A percentile compares a stretch with the other conserved stretches of the same genome.
phyloP scores from a whole-genome alignment of 106 monocot genomes.

The Ottelia alismoides region DNA sequence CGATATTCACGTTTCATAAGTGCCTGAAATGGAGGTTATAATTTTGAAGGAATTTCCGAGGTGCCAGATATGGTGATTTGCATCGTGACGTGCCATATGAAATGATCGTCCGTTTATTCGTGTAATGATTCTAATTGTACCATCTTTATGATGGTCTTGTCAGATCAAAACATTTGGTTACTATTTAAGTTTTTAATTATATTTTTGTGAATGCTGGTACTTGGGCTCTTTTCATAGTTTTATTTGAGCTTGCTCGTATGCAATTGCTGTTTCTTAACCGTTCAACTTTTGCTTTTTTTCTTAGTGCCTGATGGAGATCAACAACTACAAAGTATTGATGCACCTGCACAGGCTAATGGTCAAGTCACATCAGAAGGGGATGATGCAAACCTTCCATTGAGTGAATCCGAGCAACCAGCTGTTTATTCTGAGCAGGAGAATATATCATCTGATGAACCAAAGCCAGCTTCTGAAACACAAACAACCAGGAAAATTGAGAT shows the following conservation, averaged over 20 bases:
- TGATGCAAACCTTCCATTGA: neutral
- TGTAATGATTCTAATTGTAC: too few relatives aligned
- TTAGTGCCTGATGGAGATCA: neutral
- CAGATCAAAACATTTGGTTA: too few relatives aligned
- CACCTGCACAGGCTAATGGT: neutral
- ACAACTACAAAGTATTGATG: neutral
- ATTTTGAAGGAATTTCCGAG: too few relatives aligned
- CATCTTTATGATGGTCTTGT: too few relatives aligned
- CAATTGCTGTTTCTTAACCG: neutral
- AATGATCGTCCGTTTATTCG: too few relatives aligned
- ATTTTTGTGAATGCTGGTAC: neutral
- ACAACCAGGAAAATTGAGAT: conserved; percentile 11
- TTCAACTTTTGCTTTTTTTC: neutral
- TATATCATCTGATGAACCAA: neutral
- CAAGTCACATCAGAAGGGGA: neutral
- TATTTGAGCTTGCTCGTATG: neutral
- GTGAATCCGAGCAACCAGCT: neutral
- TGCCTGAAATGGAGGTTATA: too few relatives aligned
- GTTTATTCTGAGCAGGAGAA: conserved; percentile 1
- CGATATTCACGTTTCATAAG: too few relatives aligned
- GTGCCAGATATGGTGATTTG: too few relatives aligned
- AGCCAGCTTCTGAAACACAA: neutral
- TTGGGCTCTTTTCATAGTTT: neutral
- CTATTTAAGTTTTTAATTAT: too few relatives aligned
- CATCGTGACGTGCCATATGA: too few relatives aligned